phyloP scores from a whole-genome alignment of 2,329 filamentous ascomycete species.

The Decorospora gaudefroyi region DNA sequence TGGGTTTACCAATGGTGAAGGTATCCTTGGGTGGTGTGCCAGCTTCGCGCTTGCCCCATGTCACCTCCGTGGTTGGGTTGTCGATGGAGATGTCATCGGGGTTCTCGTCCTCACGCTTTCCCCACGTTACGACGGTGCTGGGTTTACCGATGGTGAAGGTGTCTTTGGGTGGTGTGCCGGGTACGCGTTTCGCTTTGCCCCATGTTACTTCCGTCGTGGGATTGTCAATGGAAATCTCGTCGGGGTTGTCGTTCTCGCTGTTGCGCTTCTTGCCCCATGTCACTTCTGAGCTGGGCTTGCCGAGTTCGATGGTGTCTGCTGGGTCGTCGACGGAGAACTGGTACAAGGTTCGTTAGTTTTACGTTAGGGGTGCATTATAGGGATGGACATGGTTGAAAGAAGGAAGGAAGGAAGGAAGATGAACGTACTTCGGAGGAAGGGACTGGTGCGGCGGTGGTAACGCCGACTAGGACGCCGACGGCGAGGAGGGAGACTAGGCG shows the following conservation, averaged over 20 bases:
- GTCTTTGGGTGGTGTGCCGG: too few relatives aligned
- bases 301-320: constrained; percentile 11
- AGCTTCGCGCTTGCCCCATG: constrained; percentile 27
- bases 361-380: too few relatives aligned
- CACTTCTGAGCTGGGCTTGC: constrained; percentile 1
- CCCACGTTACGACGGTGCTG: constrained; percentile 22
- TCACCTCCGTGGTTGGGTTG: constrained; percentile 21
- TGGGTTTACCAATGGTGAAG: background rate
- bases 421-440: constrained; percentile 26
- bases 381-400: constrained; percentile 5
- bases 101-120: constrained; percentile 9
- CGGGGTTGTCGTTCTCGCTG: background rate
- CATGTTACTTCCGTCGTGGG: constrained; percentile 23
- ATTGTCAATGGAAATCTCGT: constrained; percentile 16
- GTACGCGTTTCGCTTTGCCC: too few relatives aligned
- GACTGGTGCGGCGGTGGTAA: constrained; percentile 31
- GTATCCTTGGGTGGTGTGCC: constrained; percentile 8
- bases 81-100: constrained; percentile 22
- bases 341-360: too few relatives aligned
- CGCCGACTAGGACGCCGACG: constrained; percentile 28
- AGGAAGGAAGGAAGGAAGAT: background rate
- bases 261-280: constrained; percentile 4
- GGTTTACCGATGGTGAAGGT: constrained; percentile 26
- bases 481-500: constrained; percentile 34
- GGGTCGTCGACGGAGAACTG: background rate